These are phyloP conservation scores for Vitis rupestris DNA, from an alignment of 164 flowering plant genomes.

Conservation along the genomic window DNA sequence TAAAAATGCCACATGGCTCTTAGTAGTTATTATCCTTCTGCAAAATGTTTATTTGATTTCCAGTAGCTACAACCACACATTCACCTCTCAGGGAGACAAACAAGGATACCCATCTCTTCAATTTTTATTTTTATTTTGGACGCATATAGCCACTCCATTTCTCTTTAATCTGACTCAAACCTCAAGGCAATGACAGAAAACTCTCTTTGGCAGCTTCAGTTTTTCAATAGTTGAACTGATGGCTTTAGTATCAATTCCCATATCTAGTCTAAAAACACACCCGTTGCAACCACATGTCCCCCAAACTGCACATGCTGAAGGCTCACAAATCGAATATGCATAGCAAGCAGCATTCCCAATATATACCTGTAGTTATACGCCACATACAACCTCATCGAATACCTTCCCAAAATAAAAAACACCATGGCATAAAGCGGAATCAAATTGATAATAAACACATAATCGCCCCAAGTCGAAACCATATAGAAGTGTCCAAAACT, in stretches of 20 bases:
- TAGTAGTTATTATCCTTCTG: too few relatives aligned
- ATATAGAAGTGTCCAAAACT: constrained; percentile 85
- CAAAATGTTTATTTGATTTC: too few relatives aligned
- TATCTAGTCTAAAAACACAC: constrained; percentile 43
- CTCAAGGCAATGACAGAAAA: too few relatives aligned
- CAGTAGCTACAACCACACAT: too few relatives aligned
- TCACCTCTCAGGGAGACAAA: too few relatives aligned
- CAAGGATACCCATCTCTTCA: too few relatives aligned
- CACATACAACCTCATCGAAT: constrained; percentile 88
- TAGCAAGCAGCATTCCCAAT: constrained; percentile 92
- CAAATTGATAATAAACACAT: constrained; percentile 90
- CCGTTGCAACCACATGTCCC: constrained; percentile 99
- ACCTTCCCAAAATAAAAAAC: constrained; percentile 81
- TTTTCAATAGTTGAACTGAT: constrained; percentile 26
- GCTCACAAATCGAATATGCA: constrained; percentile 98
- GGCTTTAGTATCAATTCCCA: constrained; percentile 31
- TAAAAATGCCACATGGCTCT: too few relatives aligned
- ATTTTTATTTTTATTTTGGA: too few relatives aligned
- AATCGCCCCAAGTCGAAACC: constrained; percentile 99
- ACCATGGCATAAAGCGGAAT: constrained; percentile 89
- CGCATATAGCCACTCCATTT: too few relatives aligned
- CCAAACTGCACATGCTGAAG: constrained; percentile 98
- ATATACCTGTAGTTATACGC: constrained; percentile 90
- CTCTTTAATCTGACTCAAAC: too few relatives aligned
- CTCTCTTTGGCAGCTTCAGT: constrained; percentile 17